Conservation (phyloP, 1,284 basidiomycete species). For the Ustilago crameri region DNA sequence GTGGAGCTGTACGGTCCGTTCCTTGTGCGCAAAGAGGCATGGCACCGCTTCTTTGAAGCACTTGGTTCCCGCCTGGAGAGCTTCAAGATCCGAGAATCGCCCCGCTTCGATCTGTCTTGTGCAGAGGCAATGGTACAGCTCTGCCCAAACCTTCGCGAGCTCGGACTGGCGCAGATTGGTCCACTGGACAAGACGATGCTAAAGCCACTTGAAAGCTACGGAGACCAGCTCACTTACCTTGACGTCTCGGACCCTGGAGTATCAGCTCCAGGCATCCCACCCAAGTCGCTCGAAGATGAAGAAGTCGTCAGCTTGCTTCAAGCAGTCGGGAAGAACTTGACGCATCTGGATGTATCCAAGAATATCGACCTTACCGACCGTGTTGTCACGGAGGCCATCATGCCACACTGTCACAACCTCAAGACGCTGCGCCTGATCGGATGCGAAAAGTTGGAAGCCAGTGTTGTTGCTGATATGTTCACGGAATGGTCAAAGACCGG, state of each 20-base stretch:
- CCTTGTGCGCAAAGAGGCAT: slow-evolving; percentile 80
- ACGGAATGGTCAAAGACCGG: slow-evolving; percentile 13
- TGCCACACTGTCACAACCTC: slow-evolving; percentile 73
- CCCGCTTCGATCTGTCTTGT: slow-evolving; percentile 84
- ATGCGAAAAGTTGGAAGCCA: slow-evolving; percentile 72
- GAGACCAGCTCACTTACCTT: slow-evolving; percentile 71
- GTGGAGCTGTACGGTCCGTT: slow-evolving; percentile 90
- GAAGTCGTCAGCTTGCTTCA: slow-evolving; percentile 74
- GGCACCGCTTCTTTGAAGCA: slow-evolving; percentile 80
- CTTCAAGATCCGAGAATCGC: slow-evolving; percentile 81
- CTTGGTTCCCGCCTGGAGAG: slow-evolving; percentile 75
- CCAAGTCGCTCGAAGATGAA: slow-evolving; percentile 72
- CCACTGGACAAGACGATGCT: slow-evolving; percentile 69
- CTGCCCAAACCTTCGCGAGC: slow-evolving; percentile 76
- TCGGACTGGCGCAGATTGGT: slow-evolving; percentile 84
- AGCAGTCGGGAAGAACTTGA: slow-evolving; percentile 72
- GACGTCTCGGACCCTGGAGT: slow-evolving; percentile 75
- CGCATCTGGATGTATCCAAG: slow-evolving; percentile 75
- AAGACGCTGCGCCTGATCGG: slow-evolving; percentile 74
- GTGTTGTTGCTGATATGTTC: slow-evolving; percentile 45
- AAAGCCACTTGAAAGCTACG: slow-evolving; percentile 68
- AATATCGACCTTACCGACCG: slow-evolving; percentile 74
- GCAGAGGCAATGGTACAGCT: slow-evolving; percentile 75
- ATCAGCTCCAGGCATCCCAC: slow-evolving; percentile 65
- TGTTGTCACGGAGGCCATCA: slow-evolving; percentile 76